Evolutionary conservation across 495 filamentous ascomycete species (phyloP).

Genomic region (Hypoxylon lienhwacheense): DNA sequence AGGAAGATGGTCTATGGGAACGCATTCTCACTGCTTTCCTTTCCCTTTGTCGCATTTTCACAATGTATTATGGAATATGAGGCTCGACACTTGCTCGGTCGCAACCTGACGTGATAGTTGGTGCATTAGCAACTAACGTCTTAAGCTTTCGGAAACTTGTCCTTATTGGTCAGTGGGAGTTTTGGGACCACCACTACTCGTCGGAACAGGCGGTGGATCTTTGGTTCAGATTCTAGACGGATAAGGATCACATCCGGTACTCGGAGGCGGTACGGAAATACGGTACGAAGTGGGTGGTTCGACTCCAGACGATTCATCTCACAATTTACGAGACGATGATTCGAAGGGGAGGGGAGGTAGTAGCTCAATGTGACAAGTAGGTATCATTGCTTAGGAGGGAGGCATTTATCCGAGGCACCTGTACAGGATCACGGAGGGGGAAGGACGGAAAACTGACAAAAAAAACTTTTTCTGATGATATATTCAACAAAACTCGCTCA

Average conservation of each 20-base stretch:
- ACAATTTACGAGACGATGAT: constrained; percentile 12
- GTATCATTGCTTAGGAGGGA: no score
- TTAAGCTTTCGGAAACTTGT: constrained; percentile 16
- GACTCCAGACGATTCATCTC: constrained; percentile 7
- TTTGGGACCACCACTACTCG: constrained; percentile 2
- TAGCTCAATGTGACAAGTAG: no score
- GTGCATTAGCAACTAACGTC: constrained; percentile 13
- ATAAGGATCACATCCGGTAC: constrained; percentile 29
- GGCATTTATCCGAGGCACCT: not conserved
- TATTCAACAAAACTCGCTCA: constrained; percentile 26
- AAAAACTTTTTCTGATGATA: constrained; percentile 37
- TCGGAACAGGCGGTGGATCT: constrained; percentile 26
- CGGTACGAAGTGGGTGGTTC: constrained; percentile 20
- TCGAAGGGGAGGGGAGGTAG: not conserved
- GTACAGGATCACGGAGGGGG: not conserved
- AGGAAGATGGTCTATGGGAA: constrained; percentile 14
- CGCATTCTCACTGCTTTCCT: constrained; percentile 19
- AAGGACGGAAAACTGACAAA: constrained; percentile 26
- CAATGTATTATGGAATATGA: constrained; percentile 35
- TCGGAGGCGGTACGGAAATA: constrained; percentile 16
- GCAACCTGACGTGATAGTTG: constrained; percentile 21
- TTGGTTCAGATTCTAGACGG: constrained; percentile 34
- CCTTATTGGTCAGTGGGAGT: constrained; percentile 13
- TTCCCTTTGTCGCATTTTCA: constrained; percentile 8
- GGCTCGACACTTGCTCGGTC: constrained; percentile 22